A percentile compares a stretch with the other conserved stretches of the same genome.
Conservation (phyloP, 1,139 yeast genomes). For the Pichia sp. region DNA sequence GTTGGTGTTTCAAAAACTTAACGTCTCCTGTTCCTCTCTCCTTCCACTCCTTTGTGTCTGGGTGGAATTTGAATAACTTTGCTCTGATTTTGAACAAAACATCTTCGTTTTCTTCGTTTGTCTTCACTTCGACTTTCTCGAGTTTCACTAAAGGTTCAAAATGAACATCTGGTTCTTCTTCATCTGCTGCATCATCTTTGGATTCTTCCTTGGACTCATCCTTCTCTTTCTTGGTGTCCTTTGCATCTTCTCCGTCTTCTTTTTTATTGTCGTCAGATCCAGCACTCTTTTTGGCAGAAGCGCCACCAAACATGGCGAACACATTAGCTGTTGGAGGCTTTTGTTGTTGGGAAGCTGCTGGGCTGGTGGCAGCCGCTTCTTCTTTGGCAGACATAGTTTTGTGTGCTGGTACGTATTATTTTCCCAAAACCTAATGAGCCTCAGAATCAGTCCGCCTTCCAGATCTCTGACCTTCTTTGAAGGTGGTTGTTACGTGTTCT, state of each 20-base stretch:
- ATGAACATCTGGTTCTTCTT: constrained; percentile 91
- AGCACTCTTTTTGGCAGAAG: constrained; percentile 45
- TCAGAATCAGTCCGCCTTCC: no score
- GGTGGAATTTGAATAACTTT: constrained; percentile 84
- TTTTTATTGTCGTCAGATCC: constrained; percentile 16
- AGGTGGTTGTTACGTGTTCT: neutral
- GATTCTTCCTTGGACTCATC: constrained; percentile 32
- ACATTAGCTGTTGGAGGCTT: constrained; percentile 71
- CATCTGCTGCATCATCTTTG: constrained; percentile 57
- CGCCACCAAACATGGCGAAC: constrained; percentile 89
- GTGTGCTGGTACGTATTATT: neutral
- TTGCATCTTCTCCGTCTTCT: constrained; percentile 31
- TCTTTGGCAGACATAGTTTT: constrained; percentile 16
- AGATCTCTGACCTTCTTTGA: no score
- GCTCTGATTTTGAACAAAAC: constrained; percentile 87
- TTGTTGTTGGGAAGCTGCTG: constrained; percentile 31
- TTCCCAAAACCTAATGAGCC: no score
- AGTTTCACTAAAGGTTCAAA: constrained; percentile 94
- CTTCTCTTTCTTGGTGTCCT: constrained; percentile 1
- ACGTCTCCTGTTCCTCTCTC: constrained; percentile 99
- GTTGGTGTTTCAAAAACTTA: constrained; percentile 86
- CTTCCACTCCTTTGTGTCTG: constrained; percentile 86
- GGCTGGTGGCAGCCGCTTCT: constrained; percentile 9
- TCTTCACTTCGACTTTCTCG: constrained; percentile 93
- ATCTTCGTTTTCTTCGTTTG: constrained; percentile 95